Evolutionary conservation across 371 early-diverging fungal genomes (phyloP).

Genomic region (Mortierella sp.): DNA sequence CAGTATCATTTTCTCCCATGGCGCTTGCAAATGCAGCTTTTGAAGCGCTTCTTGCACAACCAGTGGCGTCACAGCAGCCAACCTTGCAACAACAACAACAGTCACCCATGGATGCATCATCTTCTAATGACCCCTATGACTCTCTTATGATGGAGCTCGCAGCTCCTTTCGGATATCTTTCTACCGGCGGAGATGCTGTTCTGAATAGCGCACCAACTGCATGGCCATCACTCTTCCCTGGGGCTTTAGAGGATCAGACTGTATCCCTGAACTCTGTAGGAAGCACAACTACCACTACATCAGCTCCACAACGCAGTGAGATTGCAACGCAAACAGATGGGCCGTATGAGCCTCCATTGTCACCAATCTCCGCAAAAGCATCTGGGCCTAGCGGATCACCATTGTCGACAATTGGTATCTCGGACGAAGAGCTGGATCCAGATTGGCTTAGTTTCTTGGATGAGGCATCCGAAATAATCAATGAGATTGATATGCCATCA

Average conservation of each 20-base stretch:
- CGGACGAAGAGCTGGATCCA: constrained; percentile 45
- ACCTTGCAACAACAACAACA: constrained; percentile 15
- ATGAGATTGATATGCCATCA: constrained; percentile 32
- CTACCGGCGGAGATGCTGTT: constrained; percentile 11
- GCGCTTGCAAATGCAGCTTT: constrained; percentile 29
- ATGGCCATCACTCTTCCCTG: constrained; percentile 53
- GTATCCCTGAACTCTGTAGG: not conserved
- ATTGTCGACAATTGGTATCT: constrained; percentile 11
- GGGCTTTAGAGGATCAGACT: constrained; percentile 2
- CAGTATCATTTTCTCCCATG: constrained; percentile 44
- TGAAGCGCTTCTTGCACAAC: constrained; percentile 32
- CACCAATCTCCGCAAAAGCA: constrained; percentile 21
- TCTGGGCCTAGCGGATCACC: constrained; percentile 22
- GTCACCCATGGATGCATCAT: not conserved
- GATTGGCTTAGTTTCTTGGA: constrained; percentile 55
- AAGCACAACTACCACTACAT: constrained; percentile 1
- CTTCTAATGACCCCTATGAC: constrained; percentile 7
- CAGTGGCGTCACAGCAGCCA: constrained; percentile 5
- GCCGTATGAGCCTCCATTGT: constrained; percentile 28
- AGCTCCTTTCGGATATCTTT: constrained; percentile 39
- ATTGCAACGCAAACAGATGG: constrained; percentile 52
- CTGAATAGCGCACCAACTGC: constrained; percentile 16
- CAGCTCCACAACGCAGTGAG: constrained; percentile 35
- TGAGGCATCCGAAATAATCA: constrained; percentile 36
- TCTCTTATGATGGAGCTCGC: constrained; percentile 25